Percentiles rank a stretch among this genome's conserved stretches.
Conservation (phyloP, 345 rosid genomes). For the Brassica carinata region DNA sequence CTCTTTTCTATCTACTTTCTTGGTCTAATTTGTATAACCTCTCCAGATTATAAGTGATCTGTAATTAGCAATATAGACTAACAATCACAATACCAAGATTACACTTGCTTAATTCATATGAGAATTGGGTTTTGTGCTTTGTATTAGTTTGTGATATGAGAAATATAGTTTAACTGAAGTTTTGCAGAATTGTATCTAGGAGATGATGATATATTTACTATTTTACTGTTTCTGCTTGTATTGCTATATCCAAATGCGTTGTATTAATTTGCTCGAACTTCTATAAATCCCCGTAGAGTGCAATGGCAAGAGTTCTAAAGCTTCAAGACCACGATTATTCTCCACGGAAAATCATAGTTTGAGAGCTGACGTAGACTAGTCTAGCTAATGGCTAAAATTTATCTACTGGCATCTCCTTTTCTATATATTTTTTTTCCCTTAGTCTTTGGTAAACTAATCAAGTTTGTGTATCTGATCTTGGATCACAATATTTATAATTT, state of each 20-base stretch:
- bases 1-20: background rate
- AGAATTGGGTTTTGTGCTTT: background rate
- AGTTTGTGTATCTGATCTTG: background rate
- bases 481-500: background rate
- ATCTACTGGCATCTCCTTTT: background rate
- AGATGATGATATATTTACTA: background rate
- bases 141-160: background rate
- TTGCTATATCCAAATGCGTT: background rate
- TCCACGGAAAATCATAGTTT: background rate
- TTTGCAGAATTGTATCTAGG: constrained; percentile 6
- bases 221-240: constrained; percentile 7
- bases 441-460: background rate
- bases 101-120: background rate
- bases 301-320: constrained; percentile 14
- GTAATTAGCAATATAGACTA: background rate
- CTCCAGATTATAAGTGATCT: background rate
- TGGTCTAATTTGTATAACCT: background rate
- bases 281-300: background rate
- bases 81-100: background rate
- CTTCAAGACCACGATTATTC: constrained; percentile 1
- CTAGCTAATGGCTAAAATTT: background rate
- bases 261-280: background rate
- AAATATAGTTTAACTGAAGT: background rate
- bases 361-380: background rate
- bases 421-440: background rate